Percentiles rank a stretch among this genome's conserved stretches.
These are phyloP conservation scores for Terfezia claveryi DNA, from an alignment of 495 filamentous ascomycete species.

Conservation along the genomic window DNA sequence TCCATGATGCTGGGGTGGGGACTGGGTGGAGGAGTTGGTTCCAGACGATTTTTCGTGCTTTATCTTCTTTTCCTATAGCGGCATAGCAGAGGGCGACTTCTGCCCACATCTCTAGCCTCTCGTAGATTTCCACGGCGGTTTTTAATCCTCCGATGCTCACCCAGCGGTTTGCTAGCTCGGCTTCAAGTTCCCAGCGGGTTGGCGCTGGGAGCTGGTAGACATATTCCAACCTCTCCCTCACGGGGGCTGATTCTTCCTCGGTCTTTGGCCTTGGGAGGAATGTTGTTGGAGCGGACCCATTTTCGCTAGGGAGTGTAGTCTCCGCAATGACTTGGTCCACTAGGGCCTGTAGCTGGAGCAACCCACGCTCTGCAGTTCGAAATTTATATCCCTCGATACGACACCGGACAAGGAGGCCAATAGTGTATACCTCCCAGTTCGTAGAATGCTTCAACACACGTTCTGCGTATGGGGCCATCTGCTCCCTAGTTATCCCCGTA, in stretches of 20 bases:
- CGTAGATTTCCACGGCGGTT: constrained; percentile 89
- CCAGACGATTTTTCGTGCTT: constrained; percentile 51
- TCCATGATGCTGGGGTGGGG: constrained; percentile 8
- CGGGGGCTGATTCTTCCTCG: constrained; percentile 51
- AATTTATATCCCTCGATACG: constrained; percentile 70
- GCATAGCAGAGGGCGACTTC: constrained; percentile 83
- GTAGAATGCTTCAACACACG: constrained; percentile 74
- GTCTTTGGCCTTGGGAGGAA: constrained; percentile 61
- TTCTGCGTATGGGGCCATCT: constrained; percentile 74
- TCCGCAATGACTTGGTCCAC: constrained; percentile 92
- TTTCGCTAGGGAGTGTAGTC: constrained; percentile 27
- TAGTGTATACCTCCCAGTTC: constrained; percentile 97
- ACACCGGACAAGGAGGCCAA: constrained; percentile 69
- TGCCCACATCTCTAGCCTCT: constrained; percentile 82
- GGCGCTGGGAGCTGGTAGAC: constrained; percentile 64
- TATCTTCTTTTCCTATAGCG: constrained; percentile 59
- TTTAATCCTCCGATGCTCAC: constrained; percentile 63
- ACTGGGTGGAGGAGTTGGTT: constrained; percentile 48
- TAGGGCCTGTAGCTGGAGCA: constrained; percentile 85
- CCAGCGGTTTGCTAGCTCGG: constrained; percentile 82
- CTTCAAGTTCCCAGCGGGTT: constrained; percentile 79
- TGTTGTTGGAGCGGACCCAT: constrained; percentile 27
- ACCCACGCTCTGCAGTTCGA: constrained; percentile 65
- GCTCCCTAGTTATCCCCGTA: constrained; percentile 71
- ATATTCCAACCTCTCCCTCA: constrained; percentile 53